Evolutionary conservation across 2,329 filamentous ascomycete genomes (phyloP).

Genomic region (Tolypocladium inflatum): DNA sequence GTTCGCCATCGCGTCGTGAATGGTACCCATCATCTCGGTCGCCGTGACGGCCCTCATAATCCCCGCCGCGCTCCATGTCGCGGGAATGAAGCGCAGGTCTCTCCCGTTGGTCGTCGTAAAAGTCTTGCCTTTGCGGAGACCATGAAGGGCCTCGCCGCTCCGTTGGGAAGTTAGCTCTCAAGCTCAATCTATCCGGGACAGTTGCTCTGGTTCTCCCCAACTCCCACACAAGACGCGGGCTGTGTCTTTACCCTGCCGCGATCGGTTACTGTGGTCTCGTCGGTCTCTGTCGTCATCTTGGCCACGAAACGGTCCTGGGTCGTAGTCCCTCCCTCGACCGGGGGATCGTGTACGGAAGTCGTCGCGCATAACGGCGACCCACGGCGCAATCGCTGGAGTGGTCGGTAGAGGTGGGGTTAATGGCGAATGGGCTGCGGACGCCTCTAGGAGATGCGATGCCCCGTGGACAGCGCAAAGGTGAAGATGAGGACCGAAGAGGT

Average conservation of each 20-base stretch:
- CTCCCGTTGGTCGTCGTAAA: constrained; percentile 23
- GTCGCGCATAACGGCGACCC: constrained; percentile 32
- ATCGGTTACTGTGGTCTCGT: constrained; percentile 32
- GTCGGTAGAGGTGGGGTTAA: neutral
- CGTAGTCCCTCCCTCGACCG: constrained; percentile 14
- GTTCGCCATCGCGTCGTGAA: constrained; percentile 10
- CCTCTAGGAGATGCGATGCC: neutral
- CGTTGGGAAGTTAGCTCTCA: constrained; percentile 35
- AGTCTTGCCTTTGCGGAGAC: constrained; percentile 31
- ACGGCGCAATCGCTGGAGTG: constrained; percentile 8
- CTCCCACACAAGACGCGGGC: constrained; percentile 20
- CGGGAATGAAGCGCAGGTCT: constrained; percentile 14
- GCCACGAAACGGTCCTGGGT: constrained; percentile 6
- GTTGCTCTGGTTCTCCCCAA: constrained; percentile 5
- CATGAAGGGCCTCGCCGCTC: constrained; percentile 32
- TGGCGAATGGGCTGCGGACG: neutral
- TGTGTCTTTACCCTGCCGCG: constrained; percentile 40
- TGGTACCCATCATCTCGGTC: constrained; percentile 17
- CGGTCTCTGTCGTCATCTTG: constrained; percentile 16
- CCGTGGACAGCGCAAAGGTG: neutral
- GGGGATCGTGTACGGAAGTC: constrained; percentile 23
- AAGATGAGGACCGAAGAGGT: neutral
- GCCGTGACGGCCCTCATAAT: constrained; percentile 13
- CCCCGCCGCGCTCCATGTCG: constrained; percentile 14
- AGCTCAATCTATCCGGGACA: constrained; percentile 20